Evolutionary conservation across 2,329 filamentous ascomycete genomes (phyloP).

Genomic region (Aspergillus pseudoviridinutans): DNA sequence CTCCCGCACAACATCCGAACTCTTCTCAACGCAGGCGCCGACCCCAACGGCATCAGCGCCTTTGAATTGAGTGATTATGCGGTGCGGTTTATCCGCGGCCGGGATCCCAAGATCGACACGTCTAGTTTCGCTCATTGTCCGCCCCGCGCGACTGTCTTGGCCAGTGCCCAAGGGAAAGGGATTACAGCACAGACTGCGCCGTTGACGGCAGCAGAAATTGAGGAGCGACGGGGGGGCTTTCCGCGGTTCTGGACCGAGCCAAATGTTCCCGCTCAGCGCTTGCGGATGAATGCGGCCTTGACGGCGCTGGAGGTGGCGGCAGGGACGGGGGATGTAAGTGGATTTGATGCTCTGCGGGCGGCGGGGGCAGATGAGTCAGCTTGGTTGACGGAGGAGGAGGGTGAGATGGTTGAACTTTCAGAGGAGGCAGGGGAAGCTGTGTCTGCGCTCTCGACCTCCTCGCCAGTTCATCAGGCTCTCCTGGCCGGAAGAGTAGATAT

Average conservation of each 20-base stretch:
- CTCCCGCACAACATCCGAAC: background rate
- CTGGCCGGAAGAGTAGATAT: background rate
- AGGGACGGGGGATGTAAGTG: background rate
- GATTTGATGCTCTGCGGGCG: background rate
- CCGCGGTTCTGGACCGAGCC: constrained; percentile 5
- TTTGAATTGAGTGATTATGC: background rate
- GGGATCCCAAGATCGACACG: background rate
- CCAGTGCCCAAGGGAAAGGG: background rate
- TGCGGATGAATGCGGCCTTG: background rate
- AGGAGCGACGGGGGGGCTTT: background rate
- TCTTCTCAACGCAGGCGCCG: background rate
- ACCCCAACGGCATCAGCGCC: background rate
- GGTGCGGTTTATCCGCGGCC: background rate
- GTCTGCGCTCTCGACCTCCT: background rate
- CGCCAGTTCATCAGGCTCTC: background rate
- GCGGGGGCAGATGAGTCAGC: constrained; percentile 1
- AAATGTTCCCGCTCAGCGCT: constrained; percentile 6
- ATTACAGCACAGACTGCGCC: background rate
- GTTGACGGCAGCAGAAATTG: background rate
- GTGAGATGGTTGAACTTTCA: background rate
- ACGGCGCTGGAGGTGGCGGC: constrained; percentile 5
- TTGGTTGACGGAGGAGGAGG: background rate
- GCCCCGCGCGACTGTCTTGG: background rate
- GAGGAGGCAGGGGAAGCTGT: too few species aligned
- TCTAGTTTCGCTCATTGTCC: background rate